These are phyloP conservation scores for Neurospora sp. DNA, from an alignment of 495 filamentous ascomycete genomes.

Conservation along the genomic window DNA sequence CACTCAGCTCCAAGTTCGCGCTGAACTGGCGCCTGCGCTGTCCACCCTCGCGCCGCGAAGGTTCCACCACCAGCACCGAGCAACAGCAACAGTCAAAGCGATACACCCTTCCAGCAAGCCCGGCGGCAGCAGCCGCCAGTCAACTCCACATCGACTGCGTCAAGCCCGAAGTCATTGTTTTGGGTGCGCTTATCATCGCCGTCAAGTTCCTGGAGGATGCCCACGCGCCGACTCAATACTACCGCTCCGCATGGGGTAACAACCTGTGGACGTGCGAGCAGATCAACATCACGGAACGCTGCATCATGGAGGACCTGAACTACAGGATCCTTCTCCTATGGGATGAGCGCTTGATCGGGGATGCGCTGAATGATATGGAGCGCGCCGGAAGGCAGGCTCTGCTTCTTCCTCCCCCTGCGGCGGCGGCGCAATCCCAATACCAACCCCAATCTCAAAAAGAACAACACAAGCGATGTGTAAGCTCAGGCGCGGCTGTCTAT, in stretches of 20 bases:
- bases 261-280: conserved; percentile 42
- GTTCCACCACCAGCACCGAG: neutral
- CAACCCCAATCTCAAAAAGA: conserved; percentile 9
- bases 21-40: conserved; percentile 41
- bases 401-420: conserved; percentile 3
- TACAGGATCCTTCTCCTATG: conserved; percentile 44
- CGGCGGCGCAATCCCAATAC: conserved; percentile 7
- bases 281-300: conserved; percentile 44
- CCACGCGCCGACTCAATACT: conserved; percentile 33
- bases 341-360: conserved; percentile 34
- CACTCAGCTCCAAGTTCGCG: conserved; percentile 45
- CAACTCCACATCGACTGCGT: conserved; percentile 45
- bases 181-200: conserved; percentile 40
- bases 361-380: conserved; percentile 44
- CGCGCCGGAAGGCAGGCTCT: conserved; percentile 35
- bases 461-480: conserved; percentile 30
- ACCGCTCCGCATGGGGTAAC: conserved; percentile 33
- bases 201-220: conserved; percentile 44
- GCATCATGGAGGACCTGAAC: conserved; percentile 44
- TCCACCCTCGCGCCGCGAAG: conserved; percentile 24
- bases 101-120: conserved; percentile 34
- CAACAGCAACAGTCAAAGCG: conserved; percentile 22
- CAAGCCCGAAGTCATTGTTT: conserved; percentile 41
- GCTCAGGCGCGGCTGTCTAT: conserved; percentile 27
- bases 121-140: conserved; percentile 8